Conservation (phyloP, 1,284 basidiomycete genomes). For the Gymnopus androsaceus region DNA sequence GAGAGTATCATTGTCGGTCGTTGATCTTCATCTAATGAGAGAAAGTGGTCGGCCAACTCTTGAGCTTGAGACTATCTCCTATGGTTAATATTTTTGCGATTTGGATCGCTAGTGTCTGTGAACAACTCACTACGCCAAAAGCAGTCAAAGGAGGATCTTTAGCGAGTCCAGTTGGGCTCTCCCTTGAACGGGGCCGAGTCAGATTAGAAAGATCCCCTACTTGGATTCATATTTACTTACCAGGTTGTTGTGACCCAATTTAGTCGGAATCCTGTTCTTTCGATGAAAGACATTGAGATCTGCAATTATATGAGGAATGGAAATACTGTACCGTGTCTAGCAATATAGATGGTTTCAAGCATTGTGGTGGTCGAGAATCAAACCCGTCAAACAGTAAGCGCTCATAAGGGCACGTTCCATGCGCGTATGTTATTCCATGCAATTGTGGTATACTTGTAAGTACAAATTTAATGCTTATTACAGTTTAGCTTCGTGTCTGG, state of each 20-base stretch:
- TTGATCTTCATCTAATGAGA: constrained; percentile 63
- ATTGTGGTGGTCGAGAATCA: constrained; percentile 12
- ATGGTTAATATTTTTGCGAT: background rate
- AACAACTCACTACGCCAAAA: constrained; percentile 27
- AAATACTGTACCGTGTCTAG: constrained; percentile 17
- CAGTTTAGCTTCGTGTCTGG: constrained; percentile 17
- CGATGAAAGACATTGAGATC: background rate
- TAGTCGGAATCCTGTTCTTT: constrained; percentile 13
- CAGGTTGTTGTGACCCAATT: constrained; percentile 20
- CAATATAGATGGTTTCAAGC: constrained; percentile 20
- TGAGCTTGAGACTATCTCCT: constrained; percentile 64
- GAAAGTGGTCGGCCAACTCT: constrained; percentile 68
- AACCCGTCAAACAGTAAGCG: background rate
- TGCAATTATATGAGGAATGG: background rate
- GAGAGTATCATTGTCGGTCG: constrained; percentile 79
- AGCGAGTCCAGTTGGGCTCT: constrained; percentile 21
- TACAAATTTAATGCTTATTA: background rate
- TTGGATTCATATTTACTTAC: constrained; percentile 1
- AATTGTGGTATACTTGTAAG: background rate
- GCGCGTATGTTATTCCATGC: too few species aligned
- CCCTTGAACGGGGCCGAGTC: constrained; percentile 6
- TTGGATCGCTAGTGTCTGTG: background rate
- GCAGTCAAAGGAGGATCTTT: constrained; percentile 40
- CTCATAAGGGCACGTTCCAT: background rate
- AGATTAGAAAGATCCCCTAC: too few species aligned